Percentiles rank a stretch among this genome's conserved stretches.
Conservation (phyloP, 306 rosid species). For the Quercus bicolor region DNA sequence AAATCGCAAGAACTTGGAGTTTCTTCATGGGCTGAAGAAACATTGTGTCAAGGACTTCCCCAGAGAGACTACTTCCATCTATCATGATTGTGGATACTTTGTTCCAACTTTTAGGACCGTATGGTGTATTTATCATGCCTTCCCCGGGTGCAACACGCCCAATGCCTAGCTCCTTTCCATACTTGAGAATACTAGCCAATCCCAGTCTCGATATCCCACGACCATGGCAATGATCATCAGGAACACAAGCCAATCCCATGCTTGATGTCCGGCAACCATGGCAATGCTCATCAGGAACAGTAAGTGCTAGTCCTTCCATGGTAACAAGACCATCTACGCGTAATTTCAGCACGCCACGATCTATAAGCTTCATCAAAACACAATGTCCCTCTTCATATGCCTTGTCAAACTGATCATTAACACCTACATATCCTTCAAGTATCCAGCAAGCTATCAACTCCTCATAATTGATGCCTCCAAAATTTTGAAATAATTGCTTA, state of each 20-base stretch:
- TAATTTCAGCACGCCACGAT: constrained; percentile 15
- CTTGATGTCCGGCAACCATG: constrained; percentile 4
- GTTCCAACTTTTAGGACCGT: neutral
- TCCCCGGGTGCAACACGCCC: constrained; percentile 8
- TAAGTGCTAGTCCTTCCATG: neutral
- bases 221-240: too few relatives aligned
- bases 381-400: constrained; percentile 24
- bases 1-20: constrained; percentile 18
- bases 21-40: neutral
- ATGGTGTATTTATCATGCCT: constrained; percentile 23
- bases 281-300: neutral
- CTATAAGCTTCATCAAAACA: constrained; percentile 31
- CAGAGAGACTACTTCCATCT: constrained; percentile 18
- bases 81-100: constrained; percentile 21
- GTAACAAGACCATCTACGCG: constrained; percentile 10
- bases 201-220: constrained; percentile 19
- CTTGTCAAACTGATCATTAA: constrained; percentile 14
- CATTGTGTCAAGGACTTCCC: constrained; percentile 3
- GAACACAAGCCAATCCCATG: constrained; percentile 22
- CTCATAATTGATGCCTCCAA: constrained; percentile 26
- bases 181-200: constrained; percentile 21
- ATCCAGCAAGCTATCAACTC: constrained; percentile 38
- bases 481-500: constrained; percentile 1
- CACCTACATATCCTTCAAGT: constrained; percentile 31
- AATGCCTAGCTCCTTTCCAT: constrained; percentile 12